These are phyloP conservation scores for Xylaria grammica DNA, from an alignment of 495 filamentous ascomycete genomes.

Conservation along the genomic window DNA sequence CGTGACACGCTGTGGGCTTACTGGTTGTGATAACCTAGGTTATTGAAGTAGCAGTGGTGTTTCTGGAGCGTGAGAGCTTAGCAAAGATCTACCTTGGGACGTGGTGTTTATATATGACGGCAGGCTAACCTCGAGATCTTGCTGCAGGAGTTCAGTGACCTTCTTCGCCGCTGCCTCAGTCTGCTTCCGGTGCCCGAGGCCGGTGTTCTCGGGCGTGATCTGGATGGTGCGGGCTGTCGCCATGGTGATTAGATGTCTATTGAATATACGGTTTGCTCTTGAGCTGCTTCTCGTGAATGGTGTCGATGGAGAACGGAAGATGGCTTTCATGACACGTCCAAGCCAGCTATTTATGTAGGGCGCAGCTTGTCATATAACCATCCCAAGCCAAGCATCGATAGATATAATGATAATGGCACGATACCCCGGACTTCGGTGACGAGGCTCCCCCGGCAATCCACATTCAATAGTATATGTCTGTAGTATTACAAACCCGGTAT, in stretches of 20 bases:
- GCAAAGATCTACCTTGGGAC: not conserved
- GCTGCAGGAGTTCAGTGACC: constrained; percentile 69
- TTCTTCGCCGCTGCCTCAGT: constrained; percentile 63
- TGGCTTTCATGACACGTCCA: not conserved
- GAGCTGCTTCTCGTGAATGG: not conserved
- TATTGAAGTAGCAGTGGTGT: constrained; percentile 81
- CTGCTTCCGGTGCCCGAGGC: constrained; percentile 60
- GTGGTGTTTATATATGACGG: not conserved
- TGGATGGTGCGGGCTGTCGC: constrained; percentile 68
- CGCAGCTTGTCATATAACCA: too few relatives aligned
- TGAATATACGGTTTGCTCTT: not conserved
- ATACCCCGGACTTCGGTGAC: not conserved
- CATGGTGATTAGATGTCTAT: constrained; percentile 49
- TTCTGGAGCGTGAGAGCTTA: constrained; percentile 37
- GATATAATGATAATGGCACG: too few relatives aligned
- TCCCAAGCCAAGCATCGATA: too few relatives aligned
- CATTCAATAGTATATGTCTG: too few relatives aligned
- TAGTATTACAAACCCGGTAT: not conserved
- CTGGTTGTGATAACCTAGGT: constrained; percentile 70
- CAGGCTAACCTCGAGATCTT: constrained; percentile 64
- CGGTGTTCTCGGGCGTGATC: constrained; percentile 60
- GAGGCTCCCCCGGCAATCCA: not conserved
- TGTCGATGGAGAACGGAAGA: not conserved
- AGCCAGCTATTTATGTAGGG: too few relatives aligned
- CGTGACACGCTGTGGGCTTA: constrained; percentile 23